These are phyloP conservation scores for Apiospora saccharicola DNA, from an alignment of 2,329 filamentous ascomycete species.

Conservation along the genomic window DNA sequence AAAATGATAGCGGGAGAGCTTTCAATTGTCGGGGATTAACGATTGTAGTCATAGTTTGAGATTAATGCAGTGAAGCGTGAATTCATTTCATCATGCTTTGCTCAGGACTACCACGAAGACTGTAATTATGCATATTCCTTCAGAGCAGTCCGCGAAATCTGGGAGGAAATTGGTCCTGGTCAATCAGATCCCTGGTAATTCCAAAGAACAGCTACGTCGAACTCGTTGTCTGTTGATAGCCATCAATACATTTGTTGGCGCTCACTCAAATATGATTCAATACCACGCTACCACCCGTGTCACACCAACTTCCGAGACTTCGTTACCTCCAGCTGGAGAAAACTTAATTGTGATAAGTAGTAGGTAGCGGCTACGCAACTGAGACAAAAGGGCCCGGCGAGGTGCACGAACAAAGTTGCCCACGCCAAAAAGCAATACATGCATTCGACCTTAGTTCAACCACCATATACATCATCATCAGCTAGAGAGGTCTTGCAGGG, in stretches of 20 bases:
- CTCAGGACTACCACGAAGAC: no score
- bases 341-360: no score
- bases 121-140: neutral
- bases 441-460: neutral
- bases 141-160: neutral
- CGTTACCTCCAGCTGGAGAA: neutral
- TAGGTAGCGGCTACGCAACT: no score
- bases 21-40: neutral
- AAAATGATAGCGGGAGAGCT: no score
- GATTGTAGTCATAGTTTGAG: no score
- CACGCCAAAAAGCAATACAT: no score
- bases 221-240: neutral
- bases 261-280: neutral
- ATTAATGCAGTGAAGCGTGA: no score
- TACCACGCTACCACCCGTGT: neutral
- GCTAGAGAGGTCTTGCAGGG: neutral
- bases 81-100: no score
- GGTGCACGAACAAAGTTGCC: no score
- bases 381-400: no score
- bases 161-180: no score
- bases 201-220: neutral
- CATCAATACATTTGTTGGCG: neutral
- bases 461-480: neutral
- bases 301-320: no score
- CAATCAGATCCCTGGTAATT: neutral